Base-by-base conservation (phyloP, 2,329 filamentous ascomycete species). In the Scytalidium lignicola region DNA sequence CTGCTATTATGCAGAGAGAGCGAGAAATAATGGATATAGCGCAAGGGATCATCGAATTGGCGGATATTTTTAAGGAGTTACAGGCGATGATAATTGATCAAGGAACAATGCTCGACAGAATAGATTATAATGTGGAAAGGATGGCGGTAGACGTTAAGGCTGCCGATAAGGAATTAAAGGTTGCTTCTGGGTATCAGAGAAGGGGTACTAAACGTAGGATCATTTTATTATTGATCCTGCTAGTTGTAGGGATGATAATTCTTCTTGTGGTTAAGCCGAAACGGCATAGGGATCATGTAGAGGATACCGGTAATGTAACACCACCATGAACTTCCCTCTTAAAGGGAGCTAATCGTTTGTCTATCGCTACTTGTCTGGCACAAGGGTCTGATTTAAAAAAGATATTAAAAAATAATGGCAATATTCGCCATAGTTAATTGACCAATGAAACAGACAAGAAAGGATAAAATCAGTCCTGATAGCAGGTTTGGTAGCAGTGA, bases 1-100 rank as follows among this genome's bases (percentile, higher is more conserved):
- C 84, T 2, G 82, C 82, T 32, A 97, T 99, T 59, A 81, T 85
- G 53, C 93, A 97, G 67, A 88, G 93, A 55, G 93, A 99, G 70
- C 85, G 88, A 39, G 93, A 97, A 68, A 99, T 99, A 61, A 95
- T 95, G 64, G 91, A 96, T 60, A 99, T 99, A 55, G 93, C 93
- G 2, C 91, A 96, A 65, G 92, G 93, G 50, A 97, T 99, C 68
- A 97, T 99, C 62, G 92, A 97, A 65, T 75, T 99, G 7, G 89
- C 92, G 3, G 93, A 96, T 66, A 89, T 99, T 45, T 99, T 99
- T 73, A 89, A 95, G 54, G 93, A 99, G 62, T 74, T 99, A 23
- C 93, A 99, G 69, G 85, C 78, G 43, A 97, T 99, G 91, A 90
- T 95, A 59, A 91, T 95, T 57, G 88, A 93, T 64, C 88, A 93